These are phyloP conservation scores for Colletotrichum sp. DNA, from an alignment of 2,329 filamentous ascomycete genomes.

Conservation along the genomic window DNA sequence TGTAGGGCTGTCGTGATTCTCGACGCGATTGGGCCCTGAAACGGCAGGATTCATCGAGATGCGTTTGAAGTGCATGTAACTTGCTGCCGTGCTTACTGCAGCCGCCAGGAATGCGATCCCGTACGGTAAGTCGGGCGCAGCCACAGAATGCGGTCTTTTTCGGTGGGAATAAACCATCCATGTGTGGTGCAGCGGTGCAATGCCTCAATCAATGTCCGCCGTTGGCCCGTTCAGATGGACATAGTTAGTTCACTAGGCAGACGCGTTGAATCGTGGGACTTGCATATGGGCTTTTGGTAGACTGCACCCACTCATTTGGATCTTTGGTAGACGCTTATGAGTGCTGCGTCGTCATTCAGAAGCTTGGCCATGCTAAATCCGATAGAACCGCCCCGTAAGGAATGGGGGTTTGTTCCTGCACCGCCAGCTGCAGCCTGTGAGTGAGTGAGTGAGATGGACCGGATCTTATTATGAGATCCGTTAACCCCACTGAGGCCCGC, in stretches of 20 bases:
- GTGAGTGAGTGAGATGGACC: neutral
- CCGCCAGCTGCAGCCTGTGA: neutral
- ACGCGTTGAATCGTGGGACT: neutral
- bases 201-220: neutral
- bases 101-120: neutral
- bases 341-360: neutral
- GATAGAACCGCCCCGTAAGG: neutral
- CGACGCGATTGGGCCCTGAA: neutral
- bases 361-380: neutral
- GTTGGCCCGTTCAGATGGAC: neutral
- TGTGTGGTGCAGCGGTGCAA: neutral
- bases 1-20: neutral
- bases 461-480: neutral
- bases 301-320: neutral
- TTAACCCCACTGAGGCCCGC: neutral
- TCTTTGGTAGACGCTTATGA: neutral
- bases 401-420: neutral
- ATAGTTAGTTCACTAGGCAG: neutral
- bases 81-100: neutral
- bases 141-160: neutral
- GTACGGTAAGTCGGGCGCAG: neutral
- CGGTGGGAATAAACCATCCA: neutral
- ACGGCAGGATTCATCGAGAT: neutral
- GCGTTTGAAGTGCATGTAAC: neutral
- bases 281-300: neutral